These are phyloP conservation scores for Phytophthora cryptogea DNA, from an alignment of 352 stramenopile genomes.

Conservation along the genomic window DNA sequence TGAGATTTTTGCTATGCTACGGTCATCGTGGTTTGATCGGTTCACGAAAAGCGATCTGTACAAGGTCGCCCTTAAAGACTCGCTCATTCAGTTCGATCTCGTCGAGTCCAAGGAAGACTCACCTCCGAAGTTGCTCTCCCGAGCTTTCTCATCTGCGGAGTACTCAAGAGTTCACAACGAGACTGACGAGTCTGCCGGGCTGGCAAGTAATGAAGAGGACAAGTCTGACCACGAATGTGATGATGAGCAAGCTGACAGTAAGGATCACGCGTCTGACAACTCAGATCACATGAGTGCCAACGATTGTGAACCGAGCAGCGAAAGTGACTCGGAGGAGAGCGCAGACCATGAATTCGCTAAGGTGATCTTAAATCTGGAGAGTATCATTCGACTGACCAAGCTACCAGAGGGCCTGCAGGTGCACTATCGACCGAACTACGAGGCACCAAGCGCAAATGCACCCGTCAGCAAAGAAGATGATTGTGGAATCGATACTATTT, in stretches of 20 bases:
- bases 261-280: constrained; percentile 16
- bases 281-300: constrained; percentile 26
- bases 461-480: constrained; percentile 33
- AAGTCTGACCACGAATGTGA: constrained; percentile 14
- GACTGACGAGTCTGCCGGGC: not conserved
- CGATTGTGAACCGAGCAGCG: constrained; percentile 48
- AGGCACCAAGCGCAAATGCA: constrained; percentile 39
- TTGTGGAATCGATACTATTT: constrained; percentile 52
- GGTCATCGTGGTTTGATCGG: constrained; percentile 79
- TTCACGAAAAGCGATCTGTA: constrained; percentile 89
- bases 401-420: constrained; percentile 81
- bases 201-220: constrained; percentile 9
- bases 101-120: constrained; percentile 70
- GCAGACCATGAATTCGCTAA: constrained; percentile 55
- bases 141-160: constrained; percentile 58
- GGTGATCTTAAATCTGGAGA: constrained; percentile 77
- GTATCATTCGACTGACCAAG: constrained; percentile 84
- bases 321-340: constrained; percentile 48
- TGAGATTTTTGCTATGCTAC: constrained; percentile 83
- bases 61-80: constrained; percentile 78
- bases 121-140: constrained; percentile 64
- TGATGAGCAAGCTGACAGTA: constrained; percentile 27
- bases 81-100: constrained; percentile 61
- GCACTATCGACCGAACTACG: constrained; percentile 80
- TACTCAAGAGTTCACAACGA: constrained; percentile 28